Evolutionary conservation across 768 basidiomycete genomes (phyloP).

Genomic region (Dentipellis fragilis): DNA sequence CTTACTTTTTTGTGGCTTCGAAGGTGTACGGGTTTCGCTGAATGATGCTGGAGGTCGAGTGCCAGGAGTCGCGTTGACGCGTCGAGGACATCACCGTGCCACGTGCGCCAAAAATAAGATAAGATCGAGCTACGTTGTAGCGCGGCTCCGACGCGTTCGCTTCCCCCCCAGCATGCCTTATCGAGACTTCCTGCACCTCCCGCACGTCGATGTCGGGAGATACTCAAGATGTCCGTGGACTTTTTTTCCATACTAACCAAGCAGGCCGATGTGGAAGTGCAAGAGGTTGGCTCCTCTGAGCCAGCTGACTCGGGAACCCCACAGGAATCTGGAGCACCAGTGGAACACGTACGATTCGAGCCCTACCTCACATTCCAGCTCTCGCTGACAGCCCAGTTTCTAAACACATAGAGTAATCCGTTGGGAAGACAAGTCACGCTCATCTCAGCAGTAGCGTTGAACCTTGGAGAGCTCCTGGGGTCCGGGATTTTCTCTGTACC

Average conservation of each 20-base stretch:
- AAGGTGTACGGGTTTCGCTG: too few species aligned
- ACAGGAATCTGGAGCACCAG: neutral
- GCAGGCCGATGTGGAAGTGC: neutral
- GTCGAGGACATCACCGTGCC: too few species aligned
- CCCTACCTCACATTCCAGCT: neutral
- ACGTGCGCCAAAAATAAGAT: too few species aligned
- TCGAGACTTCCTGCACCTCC: too few species aligned
- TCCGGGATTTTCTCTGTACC: conserved; percentile 24
- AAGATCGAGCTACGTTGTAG: too few species aligned
- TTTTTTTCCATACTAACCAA: neutral
- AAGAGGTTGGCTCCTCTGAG: neutral
- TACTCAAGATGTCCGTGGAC: too few species aligned
- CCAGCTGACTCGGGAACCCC: neutral
- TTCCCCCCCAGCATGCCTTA: too few species aligned
- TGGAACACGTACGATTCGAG: neutral
- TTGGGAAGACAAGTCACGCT: conserved; percentile 16
- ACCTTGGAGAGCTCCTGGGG: conserved; percentile 15
- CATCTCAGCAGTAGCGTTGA: conserved; percentile 14
- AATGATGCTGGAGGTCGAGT: too few species aligned
- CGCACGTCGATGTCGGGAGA: too few species aligned
- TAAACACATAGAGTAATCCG: conserved; percentile 8
- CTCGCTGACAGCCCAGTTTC: neutral
- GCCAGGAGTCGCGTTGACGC: too few species aligned
- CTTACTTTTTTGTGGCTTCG: too few species aligned
- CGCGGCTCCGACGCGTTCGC: too few species aligned